Percentiles rank a stretch among this genome's conserved stretches.
Evolutionary conservation across 2,329 filamentous ascomycete species (phyloP).

Genomic region (Chaetomium sp.): DNA sequence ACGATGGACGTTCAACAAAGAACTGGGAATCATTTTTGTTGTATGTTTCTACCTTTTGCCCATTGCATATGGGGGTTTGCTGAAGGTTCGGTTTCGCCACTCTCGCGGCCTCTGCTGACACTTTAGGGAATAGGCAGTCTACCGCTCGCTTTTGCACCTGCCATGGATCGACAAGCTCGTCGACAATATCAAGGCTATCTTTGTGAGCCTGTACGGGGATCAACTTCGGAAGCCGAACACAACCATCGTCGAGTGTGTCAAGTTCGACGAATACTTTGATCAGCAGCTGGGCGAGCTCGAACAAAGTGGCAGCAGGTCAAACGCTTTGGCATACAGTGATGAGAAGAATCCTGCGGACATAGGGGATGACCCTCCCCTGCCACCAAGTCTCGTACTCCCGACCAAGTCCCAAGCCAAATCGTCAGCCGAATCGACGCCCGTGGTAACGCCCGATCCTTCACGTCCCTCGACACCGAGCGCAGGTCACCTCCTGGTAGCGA

Average conservation of each 20-base stretch:
- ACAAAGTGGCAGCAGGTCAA: conserved; percentile 39
- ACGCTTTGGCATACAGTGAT: conserved; percentile 28
- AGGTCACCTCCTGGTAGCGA: conserved; percentile 63
- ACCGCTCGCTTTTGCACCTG: conserved; percentile 88
- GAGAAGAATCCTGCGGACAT: conserved; percentile 31
- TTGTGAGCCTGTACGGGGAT: conserved; percentile 82
- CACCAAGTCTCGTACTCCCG: conserved; percentile 36
- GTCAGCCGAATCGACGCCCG: conserved; percentile 64
- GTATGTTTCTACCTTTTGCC: conserved; percentile 42
- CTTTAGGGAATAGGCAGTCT: conserved; percentile 64
- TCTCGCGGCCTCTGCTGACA: not conserved
- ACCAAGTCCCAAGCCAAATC: conserved; percentile 32
- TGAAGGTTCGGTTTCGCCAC: not conserved
- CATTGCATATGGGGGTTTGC: not conserved
- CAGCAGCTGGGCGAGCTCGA: conserved; percentile 82
- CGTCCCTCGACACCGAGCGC: conserved; percentile 68
- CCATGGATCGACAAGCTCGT: conserved; percentile 97
- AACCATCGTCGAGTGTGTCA: conserved; percentile 67
- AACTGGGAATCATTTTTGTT: conserved; percentile 91
- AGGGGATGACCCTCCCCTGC: conserved; percentile 34
- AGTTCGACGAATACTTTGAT: conserved; percentile 91
- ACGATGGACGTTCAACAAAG: conserved; percentile 89
- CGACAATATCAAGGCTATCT: conserved; percentile 89
- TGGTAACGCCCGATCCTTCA: conserved; percentile 66
- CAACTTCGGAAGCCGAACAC: conserved; percentile 77